A percentile compares a stretch with the other conserved stretches of the same genome.
These are phyloP conservation scores for Trichoderma reesei DNA, from an alignment of 495 filamentous ascomycete species.

Conservation along the genomic window DNA sequence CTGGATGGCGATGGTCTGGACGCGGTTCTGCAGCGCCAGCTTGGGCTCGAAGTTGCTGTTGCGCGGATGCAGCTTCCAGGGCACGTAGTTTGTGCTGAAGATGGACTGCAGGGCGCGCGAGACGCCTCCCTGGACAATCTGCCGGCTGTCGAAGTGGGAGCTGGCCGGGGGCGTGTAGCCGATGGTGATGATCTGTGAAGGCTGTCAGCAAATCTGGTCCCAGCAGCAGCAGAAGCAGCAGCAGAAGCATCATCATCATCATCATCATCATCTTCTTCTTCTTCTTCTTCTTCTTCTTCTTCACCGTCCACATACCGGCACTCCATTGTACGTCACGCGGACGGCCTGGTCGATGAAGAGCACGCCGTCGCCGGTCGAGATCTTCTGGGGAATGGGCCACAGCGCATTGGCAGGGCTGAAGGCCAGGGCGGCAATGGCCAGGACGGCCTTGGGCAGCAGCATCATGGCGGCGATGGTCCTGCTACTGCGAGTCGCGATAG, in stretches of 20 bases:
- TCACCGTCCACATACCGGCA: slow-evolving; percentile 33
- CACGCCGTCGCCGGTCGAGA: slow-evolving; percentile 41
- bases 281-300: too few relatives aligned
- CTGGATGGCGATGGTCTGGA: slow-evolving; percentile 46
- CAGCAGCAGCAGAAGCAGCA: too few relatives aligned
- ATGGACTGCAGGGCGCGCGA: slow-evolving; percentile 39
- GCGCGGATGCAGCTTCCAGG: slow-evolving; percentile 64
- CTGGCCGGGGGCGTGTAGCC: slow-evolving; percentile 26
- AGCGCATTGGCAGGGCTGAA: slow-evolving; percentile 29
- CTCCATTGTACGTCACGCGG: slow-evolving; percentile 46
- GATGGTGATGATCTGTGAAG: slow-evolving; percentile 15
- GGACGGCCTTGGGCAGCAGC: slow-evolving; percentile 9
- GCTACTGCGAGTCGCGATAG: not conserved
- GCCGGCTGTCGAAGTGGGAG: slow-evolving; percentile 29
- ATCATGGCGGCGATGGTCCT: not conserved
- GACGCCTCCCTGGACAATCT: slow-evolving; percentile 40
- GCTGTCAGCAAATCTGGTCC: too few relatives aligned
- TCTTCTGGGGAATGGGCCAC: slow-evolving; percentile 49
- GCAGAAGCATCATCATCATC: slow-evolving; percentile 12
- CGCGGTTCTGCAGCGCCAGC: slow-evolving; percentile 31
- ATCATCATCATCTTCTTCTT: too few relatives aligned
- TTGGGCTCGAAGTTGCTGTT: slow-evolving; percentile 51
- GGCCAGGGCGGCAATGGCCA: slow-evolving; percentile 9
- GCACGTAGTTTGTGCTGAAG: slow-evolving; percentile 53
- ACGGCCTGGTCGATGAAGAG: slow-evolving; percentile 47